A percentile compares a stretch with the other conserved stretches of the same genome.
Evolutionary conservation across 2,329 filamentous ascomycete species (phyloP).

Genomic region (Fusarium tuaranense): DNA sequence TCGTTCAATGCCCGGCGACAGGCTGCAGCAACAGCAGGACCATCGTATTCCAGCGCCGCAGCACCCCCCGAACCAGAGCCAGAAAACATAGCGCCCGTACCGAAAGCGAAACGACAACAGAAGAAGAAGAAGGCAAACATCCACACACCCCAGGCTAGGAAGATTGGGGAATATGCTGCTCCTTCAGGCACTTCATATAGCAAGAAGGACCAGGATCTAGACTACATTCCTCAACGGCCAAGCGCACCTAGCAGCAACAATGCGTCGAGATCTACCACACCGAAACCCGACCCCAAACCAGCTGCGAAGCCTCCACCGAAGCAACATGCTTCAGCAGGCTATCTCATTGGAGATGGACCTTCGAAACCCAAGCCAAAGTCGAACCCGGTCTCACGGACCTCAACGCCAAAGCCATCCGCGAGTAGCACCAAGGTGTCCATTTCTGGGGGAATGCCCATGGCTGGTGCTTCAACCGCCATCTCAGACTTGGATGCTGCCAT

Average conservation of each 20-base stretch:
- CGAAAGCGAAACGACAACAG: conserved; percentile 60
- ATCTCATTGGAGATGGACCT: conserved; percentile 81
- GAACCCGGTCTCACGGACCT: conserved; percentile 63
- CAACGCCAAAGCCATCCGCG: conserved; percentile 65
- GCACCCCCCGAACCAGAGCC: conserved; percentile 29
- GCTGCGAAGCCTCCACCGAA: conserved; percentile 60
- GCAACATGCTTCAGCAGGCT: conserved; percentile 74
- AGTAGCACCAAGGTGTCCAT: conserved; percentile 76
- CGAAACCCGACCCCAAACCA: conserved; percentile 44
- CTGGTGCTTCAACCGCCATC: conserved; percentile 80
- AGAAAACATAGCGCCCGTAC: conserved; percentile 55
- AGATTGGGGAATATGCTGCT: conserved; percentile 70
- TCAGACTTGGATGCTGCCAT: conserved; percentile 84
- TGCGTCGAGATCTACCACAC: conserved; percentile 52
- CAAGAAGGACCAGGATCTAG: conserved; percentile 76
- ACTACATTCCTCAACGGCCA: conserved; percentile 74
- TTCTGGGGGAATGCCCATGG: conserved; percentile 83
- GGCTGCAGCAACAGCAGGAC: conserved; percentile 48
- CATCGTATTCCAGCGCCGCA: conserved; percentile 40
- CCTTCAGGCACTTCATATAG: conserved; percentile 77
- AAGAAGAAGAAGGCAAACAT: conserved; percentile 71
- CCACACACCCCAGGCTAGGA: conserved; percentile 73
- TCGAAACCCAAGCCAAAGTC: conserved; percentile 68
- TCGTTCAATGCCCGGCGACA: conserved; percentile 79
- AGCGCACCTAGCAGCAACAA: conserved; percentile 54